Base-by-base conservation (phyloP, 208 protist genomes). In the Trypanosomatidae sp. region DNA sequence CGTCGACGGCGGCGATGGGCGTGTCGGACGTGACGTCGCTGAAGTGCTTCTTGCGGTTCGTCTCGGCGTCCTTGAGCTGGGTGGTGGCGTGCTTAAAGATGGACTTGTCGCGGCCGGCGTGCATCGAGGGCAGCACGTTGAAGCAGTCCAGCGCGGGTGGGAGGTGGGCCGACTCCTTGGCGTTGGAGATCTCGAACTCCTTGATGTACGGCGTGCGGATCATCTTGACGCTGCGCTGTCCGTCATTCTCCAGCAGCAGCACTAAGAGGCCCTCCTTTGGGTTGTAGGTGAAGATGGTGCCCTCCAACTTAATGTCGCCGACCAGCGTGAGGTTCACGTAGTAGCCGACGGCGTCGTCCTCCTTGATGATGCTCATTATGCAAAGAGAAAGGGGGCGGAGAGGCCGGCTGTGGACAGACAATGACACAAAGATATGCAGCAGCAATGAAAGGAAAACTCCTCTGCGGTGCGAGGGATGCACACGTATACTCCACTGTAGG, bases 261-360 rank as follows among this genome's bases (percentile, higher is more conserved):
- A 93, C 90, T 55, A 97, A 71, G 39, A 97, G 56, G 9, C 85
- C 89, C 56, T 93, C 84, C 30, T 81, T 77, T 1, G 90, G 83
- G 58, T 92, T 93, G 84, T 94, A 97, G 3, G 92, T 94, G 75
- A 90, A 97, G 49, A 97, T 82, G 28, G 82, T 90, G 19, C 92
- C 92, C 41, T 86, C 83, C 33, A 93, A 58, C 64, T 83, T 82
- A 13, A 72, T 83, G 69, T 84, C 86, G 76, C 88, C 91, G 17
- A 87, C 80, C 60, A 97, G 69, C 22, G 84, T 91, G 25, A 87
- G 79, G 10, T 66, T 56, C 72, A 89, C 85, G 74, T 80, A 86
- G 69, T 79, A 81, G 66, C 92, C 92, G 58, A 97, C 90, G 33
- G 79, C 82, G 41, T 95, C 88, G 25, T 87, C 76, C 53, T 91